Conservation (phyloP, 495 filamentous ascomycete genomes). For the Thozetella sp. region DNA sequence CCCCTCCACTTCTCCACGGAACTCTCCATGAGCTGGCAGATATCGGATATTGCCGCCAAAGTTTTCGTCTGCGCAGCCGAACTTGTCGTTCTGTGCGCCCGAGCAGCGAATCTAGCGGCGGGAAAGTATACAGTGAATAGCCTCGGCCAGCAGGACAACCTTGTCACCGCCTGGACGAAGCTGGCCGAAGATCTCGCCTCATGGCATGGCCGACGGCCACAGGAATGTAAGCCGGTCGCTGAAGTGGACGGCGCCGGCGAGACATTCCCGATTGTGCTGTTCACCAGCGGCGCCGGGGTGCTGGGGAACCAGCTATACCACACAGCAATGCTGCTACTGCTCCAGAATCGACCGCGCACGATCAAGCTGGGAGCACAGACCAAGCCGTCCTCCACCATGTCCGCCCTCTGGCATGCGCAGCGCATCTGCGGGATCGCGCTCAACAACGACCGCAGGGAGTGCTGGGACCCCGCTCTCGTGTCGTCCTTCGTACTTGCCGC, state of each 20-base stretch:
- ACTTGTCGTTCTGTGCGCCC: slow-evolving; percentile 4
- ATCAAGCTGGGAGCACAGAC: slow-evolving; percentile 1
- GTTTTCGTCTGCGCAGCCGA: not conserved
- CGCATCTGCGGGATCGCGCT: slow-evolving; percentile 7
- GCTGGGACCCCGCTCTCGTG: slow-evolving; percentile 8
- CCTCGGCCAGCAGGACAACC: not conserved
- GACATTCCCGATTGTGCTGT: slow-evolving; percentile 3
- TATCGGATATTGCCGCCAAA: not conserved
- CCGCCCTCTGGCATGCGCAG: slow-evolving; percentile 8
- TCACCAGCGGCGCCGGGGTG: slow-evolving; percentile 4
- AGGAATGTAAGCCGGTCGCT: not conserved
- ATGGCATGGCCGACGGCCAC: slow-evolving; percentile 3
- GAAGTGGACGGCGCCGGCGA: not conserved
- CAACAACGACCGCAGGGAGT: slow-evolving; percentile 8
- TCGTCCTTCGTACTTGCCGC: slow-evolving; percentile 5
- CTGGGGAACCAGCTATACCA: slow-evolving; percentile 9
- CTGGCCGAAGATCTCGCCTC: not conserved
- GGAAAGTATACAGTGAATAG: not conserved
- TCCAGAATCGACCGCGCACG: slow-evolving; percentile 5
- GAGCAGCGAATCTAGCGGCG: not conserved
- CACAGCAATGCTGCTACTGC: slow-evolving; percentile 30
- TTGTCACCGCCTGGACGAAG: slow-evolving; percentile 1
- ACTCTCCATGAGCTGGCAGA: not conserved
- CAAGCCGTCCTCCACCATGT: not conserved
- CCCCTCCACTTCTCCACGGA: not conserved